Evolutionary conservation across 1,284 basidiomycete genomes (phyloP).

Genomic region (Leccinum fuscescens): DNA sequence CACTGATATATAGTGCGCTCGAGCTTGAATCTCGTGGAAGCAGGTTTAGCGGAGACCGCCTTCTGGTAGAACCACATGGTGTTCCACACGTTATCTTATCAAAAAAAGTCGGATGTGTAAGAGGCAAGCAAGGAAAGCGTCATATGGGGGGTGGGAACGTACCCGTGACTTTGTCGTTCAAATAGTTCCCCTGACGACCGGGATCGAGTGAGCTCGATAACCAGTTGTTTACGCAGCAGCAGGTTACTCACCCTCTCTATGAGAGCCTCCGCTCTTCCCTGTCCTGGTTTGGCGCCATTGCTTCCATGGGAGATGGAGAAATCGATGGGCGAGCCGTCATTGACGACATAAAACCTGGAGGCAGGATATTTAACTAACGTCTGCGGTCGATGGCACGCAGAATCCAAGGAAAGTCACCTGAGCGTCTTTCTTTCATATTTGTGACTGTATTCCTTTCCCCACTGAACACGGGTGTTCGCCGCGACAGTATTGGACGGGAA

Average conservation of each 20-base stretch:
- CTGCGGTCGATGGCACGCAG: neutral
- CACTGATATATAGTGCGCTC: neutral
- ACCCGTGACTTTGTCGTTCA: neutral
- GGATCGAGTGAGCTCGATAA: neutral
- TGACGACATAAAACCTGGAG: neutral
- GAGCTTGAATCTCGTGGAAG: neutral
- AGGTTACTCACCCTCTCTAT: neutral
- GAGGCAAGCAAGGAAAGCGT: neutral
- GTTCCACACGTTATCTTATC: neutral
- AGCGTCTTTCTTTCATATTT: neutral
- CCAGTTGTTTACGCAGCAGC: neutral
- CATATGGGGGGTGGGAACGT: neutral
- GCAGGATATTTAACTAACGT: neutral
- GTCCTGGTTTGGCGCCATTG: neutral
- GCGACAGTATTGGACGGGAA: neutral
- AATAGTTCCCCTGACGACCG: neutral
- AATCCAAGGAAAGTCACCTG: neutral
- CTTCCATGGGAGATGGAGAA: neutral
- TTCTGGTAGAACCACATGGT: neutral
- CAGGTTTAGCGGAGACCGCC: neutral
- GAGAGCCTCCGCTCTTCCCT: neutral
- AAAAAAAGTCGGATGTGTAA: neutral
- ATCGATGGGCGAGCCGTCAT: neutral
- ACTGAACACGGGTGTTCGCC: neutral
- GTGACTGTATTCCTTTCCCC: neutral